Evolutionary conservation across 176 grass and related monocot species (phyloP), one percentile per base, ranked within the genome.

Genomic region (Ananas comosus): DNA sequence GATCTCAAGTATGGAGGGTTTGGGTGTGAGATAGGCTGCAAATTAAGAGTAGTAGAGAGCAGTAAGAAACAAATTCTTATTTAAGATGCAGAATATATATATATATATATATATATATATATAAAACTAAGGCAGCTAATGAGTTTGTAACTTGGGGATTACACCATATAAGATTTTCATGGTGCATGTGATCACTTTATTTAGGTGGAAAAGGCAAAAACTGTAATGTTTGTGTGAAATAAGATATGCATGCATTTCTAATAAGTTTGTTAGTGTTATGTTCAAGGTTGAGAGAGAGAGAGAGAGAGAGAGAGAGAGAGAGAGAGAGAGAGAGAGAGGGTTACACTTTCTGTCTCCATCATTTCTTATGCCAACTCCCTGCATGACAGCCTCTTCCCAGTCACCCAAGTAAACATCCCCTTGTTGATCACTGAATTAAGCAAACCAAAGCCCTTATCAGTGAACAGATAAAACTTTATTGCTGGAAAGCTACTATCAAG

Each of bases 351-450:
- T 53, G 47, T 86, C 84, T 71, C 57, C 77, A 67, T 78, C 77
- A 73, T 54, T 61, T 56, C 65, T 80, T 76, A 90, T 73, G 76
- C 81, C 69, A 21, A 48, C 71, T 64, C 90, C 86, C 81, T 89
- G 86, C 76, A 94, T 86, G 76, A 89, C 80, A 42, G 90, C 90
- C 86, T 94, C 90, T 84, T 94, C 90, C 83, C 89, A 47, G 80
- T 86, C 90, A 23, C 83, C 83, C 76, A 84, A 86, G 71, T 89
- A 93, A 72, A 80, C 83, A 28, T 86, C 78, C 83, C 79, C 64
- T 67, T 63, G 71, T 49, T 54, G 12, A 49, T 66, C 53, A 52
- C 28, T 72, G 67, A 42, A 58, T 50, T 69, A 79, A 79, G 28
- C 51, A 88, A 52, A 51, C 50, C 65, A 47, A 64, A 83, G 61